Evolutionary conservation across 768 basidiomycete genomes (phyloP).

Genomic region (Hygrophoropsis aurantiaca): DNA sequence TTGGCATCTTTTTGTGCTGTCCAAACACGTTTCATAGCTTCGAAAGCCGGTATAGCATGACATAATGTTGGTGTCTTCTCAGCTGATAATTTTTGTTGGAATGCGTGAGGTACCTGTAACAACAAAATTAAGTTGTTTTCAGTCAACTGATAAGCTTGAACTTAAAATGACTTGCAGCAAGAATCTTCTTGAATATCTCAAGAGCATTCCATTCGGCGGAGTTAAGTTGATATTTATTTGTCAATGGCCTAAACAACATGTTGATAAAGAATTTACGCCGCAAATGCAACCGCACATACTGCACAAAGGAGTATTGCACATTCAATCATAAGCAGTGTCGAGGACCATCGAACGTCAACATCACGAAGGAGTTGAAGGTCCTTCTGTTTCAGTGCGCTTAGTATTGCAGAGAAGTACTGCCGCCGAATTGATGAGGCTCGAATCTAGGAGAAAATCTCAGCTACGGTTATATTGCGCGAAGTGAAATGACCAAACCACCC

Average conservation of each 20-base stretch:
- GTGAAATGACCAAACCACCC: no score
- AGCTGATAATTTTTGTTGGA: constrained; percentile 30
- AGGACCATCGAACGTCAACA: constrained; percentile 31
- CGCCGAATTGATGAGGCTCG: constrained; percentile 23
- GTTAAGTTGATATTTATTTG: constrained; percentile 18
- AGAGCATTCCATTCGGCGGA: constrained; percentile 27
- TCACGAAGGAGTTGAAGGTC: constrained; percentile 29
- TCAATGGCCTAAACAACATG: constrained; percentile 24
- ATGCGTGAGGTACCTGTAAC: constrained; percentile 29
- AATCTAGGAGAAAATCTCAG: no score
- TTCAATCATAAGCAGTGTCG: constrained; percentile 29
- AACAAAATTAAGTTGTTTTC: background rate
- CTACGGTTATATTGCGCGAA: no score
- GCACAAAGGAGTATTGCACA: constrained; percentile 22
- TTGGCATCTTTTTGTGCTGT: constrained; percentile 7
- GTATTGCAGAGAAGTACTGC: constrained; percentile 14
- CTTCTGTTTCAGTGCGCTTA: constrained; percentile 4
- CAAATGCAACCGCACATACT: constrained; percentile 20
- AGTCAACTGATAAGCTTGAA: no score
- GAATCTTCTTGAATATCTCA: constrained; percentile 18
- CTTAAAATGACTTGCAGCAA: constrained; percentile 6
- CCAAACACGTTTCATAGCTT: constrained; percentile 19
- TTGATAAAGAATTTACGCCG: no score
- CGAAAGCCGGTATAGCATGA: constrained; percentile 27
- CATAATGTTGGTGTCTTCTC: constrained; percentile 30